These are phyloP conservation scores for Athelia psychrophila DNA, from an alignment of 1,284 basidiomycete species.

Conservation along the genomic window DNA sequence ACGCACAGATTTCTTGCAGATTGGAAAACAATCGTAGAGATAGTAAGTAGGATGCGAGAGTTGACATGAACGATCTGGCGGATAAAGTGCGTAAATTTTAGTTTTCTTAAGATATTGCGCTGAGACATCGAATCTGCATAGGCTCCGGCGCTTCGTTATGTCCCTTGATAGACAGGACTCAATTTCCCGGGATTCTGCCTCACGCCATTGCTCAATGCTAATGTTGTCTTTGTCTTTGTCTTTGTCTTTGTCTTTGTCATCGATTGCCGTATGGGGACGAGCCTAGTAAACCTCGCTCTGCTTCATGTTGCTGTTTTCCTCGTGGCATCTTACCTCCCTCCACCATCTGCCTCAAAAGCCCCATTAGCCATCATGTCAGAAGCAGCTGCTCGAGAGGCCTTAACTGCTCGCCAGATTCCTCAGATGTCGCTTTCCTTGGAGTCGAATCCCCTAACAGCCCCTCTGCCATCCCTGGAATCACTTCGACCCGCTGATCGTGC, in stretches of 20 bases:
- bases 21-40: slow-evolving; percentile 60
- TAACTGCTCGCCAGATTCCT: slow-evolving; percentile 9
- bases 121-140: neutral
- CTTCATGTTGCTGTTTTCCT: too few species aligned
- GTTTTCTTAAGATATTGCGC: neutral
- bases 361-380: slow-evolving; percentile 2
- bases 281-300: too few species aligned
- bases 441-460: slow-evolving; percentile 33
- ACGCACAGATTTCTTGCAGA: slow-evolving; percentile 54
- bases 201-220: too few species aligned
- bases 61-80: slow-evolving; percentile 66
- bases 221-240: too few species aligned
- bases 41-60: slow-evolving; percentile 48
- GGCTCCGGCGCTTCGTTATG: neutral
- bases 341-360: too few species aligned
- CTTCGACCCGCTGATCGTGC: slow-evolving; percentile 26
- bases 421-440: slow-evolving; percentile 30
- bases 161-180: neutral
- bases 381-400: neutral
- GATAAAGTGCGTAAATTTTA: slow-evolving; percentile 36
- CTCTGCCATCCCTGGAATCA: slow-evolving; percentile 17
- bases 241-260: too few species aligned
- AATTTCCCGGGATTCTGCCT: too few species aligned
- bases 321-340: too few species aligned
- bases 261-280: too few species aligned